These are phyloP conservation scores for Pythium aquatile DNA, from an alignment of 352 stramenopile genomes.

Conservation along the genomic window DNA sequence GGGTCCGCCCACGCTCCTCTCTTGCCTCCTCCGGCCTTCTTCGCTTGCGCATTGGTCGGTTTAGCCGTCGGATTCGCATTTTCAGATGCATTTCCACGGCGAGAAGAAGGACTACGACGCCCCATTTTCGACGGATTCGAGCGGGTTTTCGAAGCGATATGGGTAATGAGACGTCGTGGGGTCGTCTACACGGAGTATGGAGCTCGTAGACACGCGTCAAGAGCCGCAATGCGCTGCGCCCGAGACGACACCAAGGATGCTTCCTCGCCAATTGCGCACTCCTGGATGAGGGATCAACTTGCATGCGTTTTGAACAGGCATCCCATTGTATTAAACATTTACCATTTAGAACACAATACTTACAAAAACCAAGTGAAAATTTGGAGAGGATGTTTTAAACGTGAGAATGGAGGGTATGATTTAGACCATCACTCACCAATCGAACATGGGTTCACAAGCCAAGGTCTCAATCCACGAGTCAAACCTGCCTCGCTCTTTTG, in stretches of 20 bases:
- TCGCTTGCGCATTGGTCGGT: background rate
- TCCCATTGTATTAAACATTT: background rate
- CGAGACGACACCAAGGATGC: background rate
- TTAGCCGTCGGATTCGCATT: constrained; percentile 2
- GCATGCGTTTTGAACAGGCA: background rate
- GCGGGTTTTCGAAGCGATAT: background rate
- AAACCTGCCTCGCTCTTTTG: background rate
- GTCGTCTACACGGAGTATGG: background rate
- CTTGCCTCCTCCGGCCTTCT: constrained; percentile 7
- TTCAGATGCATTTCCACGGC: background rate
- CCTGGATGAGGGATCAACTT: background rate
- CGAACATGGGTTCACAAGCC: constrained; percentile 10
- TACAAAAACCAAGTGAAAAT: too few relatives aligned
- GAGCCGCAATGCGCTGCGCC: background rate
- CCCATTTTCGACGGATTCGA: constrained; percentile 7
- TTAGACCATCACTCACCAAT: background rate
- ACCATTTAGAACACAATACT: too few relatives aligned
- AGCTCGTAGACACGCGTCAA: background rate
- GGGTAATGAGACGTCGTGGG: background rate
- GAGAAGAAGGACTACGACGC: constrained; percentile 10
- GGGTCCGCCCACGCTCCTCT: constrained; percentile 16
- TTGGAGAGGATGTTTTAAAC: too few relatives aligned
- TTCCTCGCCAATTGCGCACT: background rate
- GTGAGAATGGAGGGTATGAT: too few relatives aligned
- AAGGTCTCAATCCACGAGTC: too few relatives aligned